Conservation (phyloP, 495 filamentous ascomycete genomes). For the Cercophora sp. region DNA sequence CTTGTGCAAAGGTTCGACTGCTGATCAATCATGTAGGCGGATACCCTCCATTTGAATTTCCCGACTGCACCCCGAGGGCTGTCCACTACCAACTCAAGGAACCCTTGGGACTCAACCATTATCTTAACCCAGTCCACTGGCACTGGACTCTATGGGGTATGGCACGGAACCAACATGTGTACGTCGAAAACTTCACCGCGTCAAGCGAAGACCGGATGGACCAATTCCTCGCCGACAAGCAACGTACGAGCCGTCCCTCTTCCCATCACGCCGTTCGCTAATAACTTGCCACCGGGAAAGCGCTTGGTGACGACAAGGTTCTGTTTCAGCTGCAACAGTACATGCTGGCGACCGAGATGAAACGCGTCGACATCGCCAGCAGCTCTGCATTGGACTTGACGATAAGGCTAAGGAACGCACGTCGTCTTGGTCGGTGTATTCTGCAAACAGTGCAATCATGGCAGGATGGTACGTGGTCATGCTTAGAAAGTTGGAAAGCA, state of each 20-base stretch:
- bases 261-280: background rate
- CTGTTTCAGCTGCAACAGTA: background rate
- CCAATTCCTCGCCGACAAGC: background rate
- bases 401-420: background rate
- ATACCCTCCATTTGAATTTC: background rate
- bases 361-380: background rate
- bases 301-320: background rate
- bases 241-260: background rate
- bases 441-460: background rate
- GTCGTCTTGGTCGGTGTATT: background rate
- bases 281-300: background rate
- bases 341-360: background rate
- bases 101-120: background rate
- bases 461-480: background rate
- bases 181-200: background rate
- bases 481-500: background rate
- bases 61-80: background rate
- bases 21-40: background rate
- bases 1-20: background rate
- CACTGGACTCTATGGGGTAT: background rate
- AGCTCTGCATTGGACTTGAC: background rate
- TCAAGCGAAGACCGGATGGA: background rate
- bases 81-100: background rate
- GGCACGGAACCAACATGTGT: background rate
- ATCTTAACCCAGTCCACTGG: background rate